These are phyloP conservation scores for Trichoderma koningiopsis DNA, from an alignment of 2,329 filamentous ascomycete species.

Conservation along the genomic window DNA sequence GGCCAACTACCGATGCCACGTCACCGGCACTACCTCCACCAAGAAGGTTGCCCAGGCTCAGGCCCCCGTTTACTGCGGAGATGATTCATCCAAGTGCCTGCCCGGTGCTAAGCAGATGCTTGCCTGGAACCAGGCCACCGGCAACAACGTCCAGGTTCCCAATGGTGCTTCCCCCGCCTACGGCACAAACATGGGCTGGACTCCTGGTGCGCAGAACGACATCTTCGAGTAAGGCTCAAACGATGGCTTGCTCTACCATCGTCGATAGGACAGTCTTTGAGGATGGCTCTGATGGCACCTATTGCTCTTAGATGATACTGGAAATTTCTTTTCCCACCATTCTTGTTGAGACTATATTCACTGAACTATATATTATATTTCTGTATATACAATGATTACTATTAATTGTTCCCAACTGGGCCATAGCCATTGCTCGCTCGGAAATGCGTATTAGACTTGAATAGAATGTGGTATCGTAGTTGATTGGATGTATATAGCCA, in stretches of 20 bases:
- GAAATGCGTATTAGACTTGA: neutral
- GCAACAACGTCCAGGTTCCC: constrained; percentile 35
- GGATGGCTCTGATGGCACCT: neutral
- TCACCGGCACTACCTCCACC: constrained; percentile 44
- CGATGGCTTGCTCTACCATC: neutral
- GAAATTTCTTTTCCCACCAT: neutral
- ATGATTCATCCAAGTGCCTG: constrained; percentile 44
- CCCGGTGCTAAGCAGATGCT: constrained; percentile 52
- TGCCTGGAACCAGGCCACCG: constrained; percentile 44
- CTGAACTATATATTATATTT: neutral
- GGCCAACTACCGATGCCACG: constrained; percentile 50
- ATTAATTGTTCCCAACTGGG: neutral
- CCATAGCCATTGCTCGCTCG: neutral
- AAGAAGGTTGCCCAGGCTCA: constrained; percentile 42
- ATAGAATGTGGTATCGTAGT: neutral
- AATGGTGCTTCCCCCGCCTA: constrained; percentile 34
- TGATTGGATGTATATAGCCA: neutral
- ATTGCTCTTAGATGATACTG: neutral
- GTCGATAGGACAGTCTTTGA: neutral
- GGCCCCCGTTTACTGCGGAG: constrained; percentile 44
- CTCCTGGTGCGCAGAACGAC: constrained; percentile 34
- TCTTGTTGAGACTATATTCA: constrained; percentile 10
- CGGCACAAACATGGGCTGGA: constrained; percentile 34
- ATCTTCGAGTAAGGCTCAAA: constrained; percentile 27
- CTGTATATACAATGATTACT: neutral